Evolutionary conservation across 352 stramenopile genomes (phyloP).

Genomic region (Globisporangium lucens): DNA sequence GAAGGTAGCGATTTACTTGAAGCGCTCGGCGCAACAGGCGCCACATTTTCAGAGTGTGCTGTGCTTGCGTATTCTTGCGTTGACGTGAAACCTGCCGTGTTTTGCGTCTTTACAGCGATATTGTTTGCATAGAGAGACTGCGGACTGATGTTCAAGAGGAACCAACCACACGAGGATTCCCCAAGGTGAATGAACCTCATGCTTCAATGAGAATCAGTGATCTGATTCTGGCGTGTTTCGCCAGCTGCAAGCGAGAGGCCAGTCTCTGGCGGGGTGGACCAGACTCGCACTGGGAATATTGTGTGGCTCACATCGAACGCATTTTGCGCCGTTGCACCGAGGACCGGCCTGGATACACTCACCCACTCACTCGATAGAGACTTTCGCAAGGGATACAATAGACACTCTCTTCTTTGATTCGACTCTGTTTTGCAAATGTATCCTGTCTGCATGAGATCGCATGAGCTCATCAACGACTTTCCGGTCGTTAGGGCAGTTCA

Average conservation of each 20-base stretch:
- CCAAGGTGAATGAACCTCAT: neutral
- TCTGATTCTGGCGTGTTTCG: slow-evolving; percentile 4
- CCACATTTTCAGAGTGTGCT: no score
- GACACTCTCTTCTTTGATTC: no score
- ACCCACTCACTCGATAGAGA: neutral
- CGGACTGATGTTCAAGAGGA: no score
- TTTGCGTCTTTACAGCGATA: no score
- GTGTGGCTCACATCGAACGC: neutral
- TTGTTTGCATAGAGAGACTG: no score
- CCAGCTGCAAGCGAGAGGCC: neutral
- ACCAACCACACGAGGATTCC: no score
- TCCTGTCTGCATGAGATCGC: no score
- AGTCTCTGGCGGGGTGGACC: neutral
- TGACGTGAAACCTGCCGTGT: no score
- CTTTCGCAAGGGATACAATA: neutral
- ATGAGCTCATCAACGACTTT: no score
- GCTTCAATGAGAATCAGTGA: neutral
- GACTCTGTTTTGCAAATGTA: no score
- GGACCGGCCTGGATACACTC: neutral
- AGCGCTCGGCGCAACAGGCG: neutral
- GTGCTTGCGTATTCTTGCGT: no score
- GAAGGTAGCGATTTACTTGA: neutral
- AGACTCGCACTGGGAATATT: neutral
- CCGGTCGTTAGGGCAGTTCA: no score
- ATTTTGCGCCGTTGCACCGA: neutral